Conservation (phyloP, 31 red algal genomes). For the Endocladia muricata region DNA sequence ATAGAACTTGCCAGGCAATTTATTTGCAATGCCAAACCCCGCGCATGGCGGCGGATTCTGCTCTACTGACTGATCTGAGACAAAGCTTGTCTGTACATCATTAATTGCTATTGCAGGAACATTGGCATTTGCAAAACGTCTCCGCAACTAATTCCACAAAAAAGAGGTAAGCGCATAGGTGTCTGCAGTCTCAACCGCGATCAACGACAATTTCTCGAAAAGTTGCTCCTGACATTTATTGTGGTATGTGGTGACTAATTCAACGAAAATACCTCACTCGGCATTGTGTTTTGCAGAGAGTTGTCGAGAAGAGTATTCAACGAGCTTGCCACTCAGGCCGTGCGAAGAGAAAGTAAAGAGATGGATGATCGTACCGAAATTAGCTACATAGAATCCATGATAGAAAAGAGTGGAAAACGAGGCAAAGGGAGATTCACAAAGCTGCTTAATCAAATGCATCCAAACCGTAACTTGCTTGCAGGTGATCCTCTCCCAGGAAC, state of each 20-base stretch:
- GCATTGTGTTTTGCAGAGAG: background rate
- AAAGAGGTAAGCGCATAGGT: too few relatives aligned
- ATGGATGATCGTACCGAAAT: constrained; percentile 19
- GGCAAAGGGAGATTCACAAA: constrained; percentile 37
- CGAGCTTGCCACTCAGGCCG: constrained; percentile 16
- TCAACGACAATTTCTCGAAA: too few relatives aligned
- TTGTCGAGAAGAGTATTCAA: constrained; percentile 9
- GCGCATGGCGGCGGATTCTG: background rate
- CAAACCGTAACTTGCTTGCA: constrained; percentile 33
- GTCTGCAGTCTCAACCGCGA: too few relatives aligned
- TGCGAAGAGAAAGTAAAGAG: constrained; percentile 18
- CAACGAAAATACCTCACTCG: too few relatives aligned
- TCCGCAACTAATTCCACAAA: constrained; percentile 13
- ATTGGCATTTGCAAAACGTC: constrained; percentile 48
- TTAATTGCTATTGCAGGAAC: too few relatives aligned
- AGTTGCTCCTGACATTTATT: too few relatives aligned
- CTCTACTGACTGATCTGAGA: background rate
- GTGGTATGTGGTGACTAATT: too few relatives aligned
- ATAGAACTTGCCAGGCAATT: too few relatives aligned
- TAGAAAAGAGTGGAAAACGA: constrained; percentile 33
- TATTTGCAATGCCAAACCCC: background rate
- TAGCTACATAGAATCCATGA: constrained; percentile 41
- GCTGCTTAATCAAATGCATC: constrained; percentile 54
- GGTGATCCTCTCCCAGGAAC: constrained; percentile 31
- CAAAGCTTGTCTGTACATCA: too few relatives aligned